Evolutionary conservation across 2,329 filamentous ascomycete genomes (phyloP), one percentile per base, ranked within the genome.

Genomic region (Fusarium liriodendri): DNA sequence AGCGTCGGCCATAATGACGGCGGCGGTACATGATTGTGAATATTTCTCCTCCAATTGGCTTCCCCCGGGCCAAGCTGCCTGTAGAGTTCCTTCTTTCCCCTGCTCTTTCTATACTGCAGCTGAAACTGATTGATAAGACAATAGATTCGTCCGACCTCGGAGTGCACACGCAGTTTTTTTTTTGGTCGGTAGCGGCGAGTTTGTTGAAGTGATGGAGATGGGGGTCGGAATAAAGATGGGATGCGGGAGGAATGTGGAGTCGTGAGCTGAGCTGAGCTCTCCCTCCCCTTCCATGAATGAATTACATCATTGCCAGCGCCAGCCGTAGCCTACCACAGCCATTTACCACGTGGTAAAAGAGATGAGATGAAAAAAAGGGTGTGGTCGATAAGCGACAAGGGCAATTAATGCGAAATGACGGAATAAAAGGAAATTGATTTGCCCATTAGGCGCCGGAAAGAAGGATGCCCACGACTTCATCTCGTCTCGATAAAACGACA

Each of bases 1-100:
- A 80, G 78, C 79, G 77, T 81, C 79, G 78, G 78, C 79, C 82
- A 79, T 80, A 73, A 68, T 74, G 73, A 70, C 61, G 64, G 60
- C 58, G 68, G 54, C 25, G 35, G 75, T 67, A 75, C 76, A 77
- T 78, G 77, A 40, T 79, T 73, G 58, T 66, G 59, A 60, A 67
- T 45, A 35, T 35, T 38, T 40, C 50, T 66, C 61, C 58, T 69
- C 25, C 35, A 40, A 47, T 50, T 50, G 32, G 52, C 27, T 60
- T 57, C 64, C 52, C 68, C 42, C 61, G 37, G 52, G 64, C 22
- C 55, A 27, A 27, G 55, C 55, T 27, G 35, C 22, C 35, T 18
- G 52, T 33, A 35, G 22, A 37, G 40, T 55, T 55, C 67, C 66
- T 70, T 22, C 55, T 71, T 59, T 54, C 42, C 38, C 58, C 38